Evolutionary conservation across 768 basidiomycete genomes (phyloP), one percentile per base, ranked within the genome.

Genomic region (Inosperma sp.): DNA sequence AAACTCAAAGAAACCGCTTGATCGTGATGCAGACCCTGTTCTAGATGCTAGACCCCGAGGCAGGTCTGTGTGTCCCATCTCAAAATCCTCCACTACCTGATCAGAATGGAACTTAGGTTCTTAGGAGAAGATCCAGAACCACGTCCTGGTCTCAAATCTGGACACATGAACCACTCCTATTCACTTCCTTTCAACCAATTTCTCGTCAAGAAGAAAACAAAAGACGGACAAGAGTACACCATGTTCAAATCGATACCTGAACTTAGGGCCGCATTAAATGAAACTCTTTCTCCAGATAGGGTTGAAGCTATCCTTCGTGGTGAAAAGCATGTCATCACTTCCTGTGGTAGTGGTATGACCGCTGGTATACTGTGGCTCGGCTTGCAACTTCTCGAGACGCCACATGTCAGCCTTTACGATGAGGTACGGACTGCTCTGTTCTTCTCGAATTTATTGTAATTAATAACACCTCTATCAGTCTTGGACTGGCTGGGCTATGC

Each of bases 311-410:
- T 94, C 9, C 68, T 86, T 37, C 65, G 73, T 9, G 88, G 88
- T 14, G 68, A 81, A 53, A 72, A 77, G 45, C 63, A 73, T 19
- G 80, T 94, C 25, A 77, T 84, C 4, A 81, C 87, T 10, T 86
- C 77, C 52, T 99, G 95, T 70, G 95, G 96, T 44, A 95, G 92
- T 62, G 95, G 95, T 37, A 98, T 99, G 95, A 96, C 94, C n/a
- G 95, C 95, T 8, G 90, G 81, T 3, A 74, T 97, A 12, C 74
- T 97, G 5, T 97, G 96, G 94, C 75, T 97, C 51, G 93, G 91
- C n/a, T 72, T 96, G 55, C 81, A 87, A 64, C 60, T 87, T 30
- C 59, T 93, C 39, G 83, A 82, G 12, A 79, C 80, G 4, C 66
- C 78, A 47, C 71, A 73, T 19, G 71, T 86, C 33, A 79, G 78